Evolutionary conservation across 768 basidiomycete genomes (phyloP).

Genomic region (Lactarius sp.): DNA sequence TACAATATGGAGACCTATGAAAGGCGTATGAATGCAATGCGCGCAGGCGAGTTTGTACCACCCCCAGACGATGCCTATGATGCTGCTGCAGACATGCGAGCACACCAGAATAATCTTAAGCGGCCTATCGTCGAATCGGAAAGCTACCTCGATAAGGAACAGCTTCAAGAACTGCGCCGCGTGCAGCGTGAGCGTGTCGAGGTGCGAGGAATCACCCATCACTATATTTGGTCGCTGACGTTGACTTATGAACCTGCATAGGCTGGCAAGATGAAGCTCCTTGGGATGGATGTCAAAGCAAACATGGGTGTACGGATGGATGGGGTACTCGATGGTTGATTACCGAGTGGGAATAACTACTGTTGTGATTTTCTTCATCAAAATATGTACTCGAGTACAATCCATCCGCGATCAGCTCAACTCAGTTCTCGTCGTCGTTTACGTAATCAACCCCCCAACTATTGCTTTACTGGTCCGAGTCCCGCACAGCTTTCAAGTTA

Average conservation of each 20-base stretch:
- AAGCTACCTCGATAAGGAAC: slow-evolving; percentile 70
- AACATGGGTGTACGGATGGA: slow-evolving; percentile 89
- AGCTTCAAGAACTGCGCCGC: slow-evolving; percentile 72
- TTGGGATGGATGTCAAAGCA: slow-evolving; percentile 86
- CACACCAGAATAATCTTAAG: slow-evolving; percentile 66
- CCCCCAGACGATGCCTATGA: slow-evolving; percentile 72
- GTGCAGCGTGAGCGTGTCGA: slow-evolving; percentile 84
- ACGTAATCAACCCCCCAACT: not conserved
- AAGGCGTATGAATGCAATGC: slow-evolving; percentile 74
- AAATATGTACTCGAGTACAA: slow-evolving; percentile 7
- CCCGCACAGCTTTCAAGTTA: too few species aligned
- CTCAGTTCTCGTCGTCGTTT: not conserved
- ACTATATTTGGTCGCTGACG: not conserved
- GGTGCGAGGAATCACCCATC: slow-evolving; percentile 38
- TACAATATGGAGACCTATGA: slow-evolving; percentile 88
- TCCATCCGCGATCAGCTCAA: not conserved
- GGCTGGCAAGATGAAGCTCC: slow-evolving; percentile 77
- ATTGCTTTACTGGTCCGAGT: too few species aligned
- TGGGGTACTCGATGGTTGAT: slow-evolving; percentile 50
- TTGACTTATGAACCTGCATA: slow-evolving; percentile 28
- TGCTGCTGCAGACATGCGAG: slow-evolving; percentile 77
- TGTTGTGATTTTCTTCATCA: slow-evolving; percentile 6
- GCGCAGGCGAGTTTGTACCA: slow-evolving; percentile 78
- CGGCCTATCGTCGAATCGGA: slow-evolving; percentile 62
- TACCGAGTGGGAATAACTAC: not conserved